phyloP scores from a whole-genome alignment of 179 eudicot genomes.

The Monotropa hypopitys region DNA sequence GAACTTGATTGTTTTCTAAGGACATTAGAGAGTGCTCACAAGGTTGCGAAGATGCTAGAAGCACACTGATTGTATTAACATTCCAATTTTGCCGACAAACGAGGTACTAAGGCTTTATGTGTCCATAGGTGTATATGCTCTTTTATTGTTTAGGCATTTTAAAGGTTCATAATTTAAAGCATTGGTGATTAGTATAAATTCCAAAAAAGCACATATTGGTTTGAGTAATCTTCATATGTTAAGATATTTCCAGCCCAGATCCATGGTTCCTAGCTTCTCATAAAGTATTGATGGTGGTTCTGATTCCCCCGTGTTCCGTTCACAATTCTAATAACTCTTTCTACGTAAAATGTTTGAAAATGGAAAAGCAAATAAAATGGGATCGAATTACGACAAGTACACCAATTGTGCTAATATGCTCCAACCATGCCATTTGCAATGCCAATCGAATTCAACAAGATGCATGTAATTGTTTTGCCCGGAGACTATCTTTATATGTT shows the following conservation, averaged over 20 bases:
- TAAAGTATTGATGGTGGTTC: too few species aligned
- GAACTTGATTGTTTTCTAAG: slow-evolving; percentile 63
- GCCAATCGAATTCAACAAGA: not conserved
- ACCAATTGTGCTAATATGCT: not conserved
- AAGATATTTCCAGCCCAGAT: not conserved
- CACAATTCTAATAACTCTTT: not conserved
- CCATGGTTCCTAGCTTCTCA: too few species aligned
- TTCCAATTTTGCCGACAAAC: slow-evolving; percentile 73
- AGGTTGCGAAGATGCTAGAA: slow-evolving; percentile 77
- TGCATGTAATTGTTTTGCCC: not conserved
- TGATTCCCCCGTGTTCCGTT: not conserved
- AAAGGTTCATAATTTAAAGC: not conserved
- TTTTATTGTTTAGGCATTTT: not conserved
- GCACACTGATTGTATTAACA: slow-evolving; percentile 80
- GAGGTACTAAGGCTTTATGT: slow-evolving; percentile 24
- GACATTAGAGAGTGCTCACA: slow-evolving; percentile 70
- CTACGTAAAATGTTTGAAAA: not conserved
- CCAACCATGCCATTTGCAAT: not conserved
- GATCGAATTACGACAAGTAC: not conserved
- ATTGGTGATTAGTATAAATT: not conserved
- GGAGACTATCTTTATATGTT: not conserved
- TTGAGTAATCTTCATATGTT: not conserved
- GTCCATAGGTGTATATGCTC: not conserved
- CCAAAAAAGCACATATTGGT: not conserved
- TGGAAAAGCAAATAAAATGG: not conserved